Percentiles rank a stretch among this genome's conserved stretches.
phyloP scores from a whole-genome alignment of 805 yeast species.

The Kuraishia ogatae region DNA sequence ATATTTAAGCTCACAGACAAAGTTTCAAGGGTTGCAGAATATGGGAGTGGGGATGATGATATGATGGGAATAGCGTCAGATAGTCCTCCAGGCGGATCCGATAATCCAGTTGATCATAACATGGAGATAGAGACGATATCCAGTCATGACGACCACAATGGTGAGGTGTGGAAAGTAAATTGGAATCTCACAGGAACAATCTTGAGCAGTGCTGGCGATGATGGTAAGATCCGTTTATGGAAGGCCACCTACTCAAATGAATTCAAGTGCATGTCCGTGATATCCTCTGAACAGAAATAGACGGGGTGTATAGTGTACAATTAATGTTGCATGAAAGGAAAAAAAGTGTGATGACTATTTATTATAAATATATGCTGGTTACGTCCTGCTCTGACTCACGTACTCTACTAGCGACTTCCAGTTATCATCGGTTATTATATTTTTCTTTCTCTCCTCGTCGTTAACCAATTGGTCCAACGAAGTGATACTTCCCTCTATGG shows the following conservation, averaged over 20 bases:
- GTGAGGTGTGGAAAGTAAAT: constrained; percentile 92
- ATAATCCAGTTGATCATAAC: background rate
- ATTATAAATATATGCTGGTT: background rate
- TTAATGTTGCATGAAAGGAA: background rate
- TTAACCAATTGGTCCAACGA: constrained; percentile 10
- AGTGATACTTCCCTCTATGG: constrained; percentile 5
- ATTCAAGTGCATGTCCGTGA: constrained; percentile 87
- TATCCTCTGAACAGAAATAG: constrained; percentile 40
- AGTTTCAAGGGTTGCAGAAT: background rate
- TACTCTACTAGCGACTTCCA: constrained; percentile 12
- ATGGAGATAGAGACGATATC: constrained; percentile 51
- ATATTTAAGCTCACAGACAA: constrained; percentile 65
- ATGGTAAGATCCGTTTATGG: constrained; percentile 88
- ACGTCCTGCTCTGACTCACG: constrained; percentile 9
- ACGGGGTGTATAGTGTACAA: background rate
- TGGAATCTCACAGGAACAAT: constrained; percentile 96
- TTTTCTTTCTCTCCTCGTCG: constrained; percentile 5
- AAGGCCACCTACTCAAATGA: constrained; percentile 78
- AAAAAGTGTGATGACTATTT: background rate
- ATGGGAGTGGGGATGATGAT: background rate
- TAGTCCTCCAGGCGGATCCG: background rate
- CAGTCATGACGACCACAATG: constrained; percentile 66
- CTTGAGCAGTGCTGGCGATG: constrained; percentile 90
- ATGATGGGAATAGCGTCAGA: background rate
- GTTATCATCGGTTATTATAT: constrained; percentile 7